Percentiles rank a stretch among this genome's conserved stretches.
Evolutionary conservation across 805 yeast genomes (phyloP).

Genomic region (Wickerhamiella brachini): DNA sequence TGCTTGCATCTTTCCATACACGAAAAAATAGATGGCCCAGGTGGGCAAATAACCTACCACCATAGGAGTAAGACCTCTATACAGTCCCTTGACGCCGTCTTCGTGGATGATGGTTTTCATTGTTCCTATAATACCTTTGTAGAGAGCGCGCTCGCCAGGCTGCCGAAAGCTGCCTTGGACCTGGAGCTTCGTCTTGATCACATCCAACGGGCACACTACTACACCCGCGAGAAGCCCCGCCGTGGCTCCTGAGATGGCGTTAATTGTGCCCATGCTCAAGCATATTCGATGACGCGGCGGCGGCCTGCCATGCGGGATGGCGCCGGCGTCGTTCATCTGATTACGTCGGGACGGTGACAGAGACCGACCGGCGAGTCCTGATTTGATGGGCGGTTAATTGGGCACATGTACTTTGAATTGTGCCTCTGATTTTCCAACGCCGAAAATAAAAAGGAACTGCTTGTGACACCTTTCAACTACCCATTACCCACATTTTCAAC

Average conservation of each 20-base stretch:
- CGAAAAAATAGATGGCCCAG: slow-evolving; percentile 91
- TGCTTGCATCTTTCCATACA: slow-evolving; percentile 45
- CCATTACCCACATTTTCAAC: no score
- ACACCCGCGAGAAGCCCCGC: slow-evolving; percentile 87
- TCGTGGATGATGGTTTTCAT: slow-evolving; percentile 51
- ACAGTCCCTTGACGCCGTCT: slow-evolving; percentile 74
- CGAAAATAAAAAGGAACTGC: no score
- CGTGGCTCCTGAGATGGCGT: slow-evolving; percentile 82
- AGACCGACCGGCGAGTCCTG: neutral
- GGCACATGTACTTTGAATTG: no score
- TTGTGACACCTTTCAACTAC: no score
- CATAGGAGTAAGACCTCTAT: slow-evolving; percentile 86
- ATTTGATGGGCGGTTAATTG: neutral
- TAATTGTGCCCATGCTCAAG: slow-evolving; percentile 26
- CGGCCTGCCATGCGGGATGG: neutral
- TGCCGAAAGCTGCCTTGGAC: slow-evolving; percentile 53
- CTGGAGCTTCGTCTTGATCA: slow-evolving; percentile 84
- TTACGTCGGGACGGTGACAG: neutral
- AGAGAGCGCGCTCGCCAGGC: slow-evolving; percentile 2
- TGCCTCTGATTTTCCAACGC: no score
- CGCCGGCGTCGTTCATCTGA: neutral
- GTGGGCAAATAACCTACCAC: slow-evolving; percentile 90
- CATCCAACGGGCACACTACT: slow-evolving; percentile 88
- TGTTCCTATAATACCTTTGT: slow-evolving; percentile 33
- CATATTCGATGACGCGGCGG: neutral